Evolutionary conservation across 192 early-diverging fungal genomes (phyloP), one percentile per base, ranked within the genome.

Genomic region (Allomyces macrogynus): DNA sequence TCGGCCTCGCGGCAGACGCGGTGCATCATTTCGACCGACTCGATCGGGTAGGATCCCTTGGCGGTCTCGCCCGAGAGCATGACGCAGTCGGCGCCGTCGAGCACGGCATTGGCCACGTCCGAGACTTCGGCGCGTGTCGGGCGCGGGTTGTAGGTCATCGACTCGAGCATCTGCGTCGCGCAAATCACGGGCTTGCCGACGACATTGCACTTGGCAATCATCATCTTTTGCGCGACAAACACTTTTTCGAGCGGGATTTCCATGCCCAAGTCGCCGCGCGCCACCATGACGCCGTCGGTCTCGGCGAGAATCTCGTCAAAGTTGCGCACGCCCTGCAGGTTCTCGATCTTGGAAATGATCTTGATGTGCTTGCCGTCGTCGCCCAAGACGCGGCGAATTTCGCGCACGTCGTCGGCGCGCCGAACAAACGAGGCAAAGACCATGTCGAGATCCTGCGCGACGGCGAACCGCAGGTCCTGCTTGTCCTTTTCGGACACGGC

Each of bases 41-140:
- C 81, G 66, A 90, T 76, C 42, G 95, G 95, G 76, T 92, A 93
- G 49, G 77, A 70, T 9, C 95, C 95, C 80, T 95, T 96, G 66
- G 95, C 95, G 3, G 93, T 96, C 77, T 98, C 95, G 63, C 95
- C 95, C 61, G 91, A 93, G 60, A 99, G 78, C 95, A 99, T 99
- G 67, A 99, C 95, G 72, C 91, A 94, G 80, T 99, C 95, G 44
- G 91, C 88, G 64, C 95, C 95, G 71, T 99, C 95, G 71, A 95
- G 75, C 22, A 99, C 84, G 64, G 95, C 95, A 75, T 99, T 99
- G 49, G 95, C 93, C 32, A 99, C 95, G 74, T 99, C 95, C 57
- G 88, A 92, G 10, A 92, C 92, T 72, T 99, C 95, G 67, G 95
- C 95, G 72, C 95, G 89, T 27, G 95, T 99, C 20, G 95, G 95